These are phyloP conservation scores for Aspergillus nomiae DNA, from an alignment of 2,329 filamentous ascomycete species.

Conservation along the genomic window DNA sequence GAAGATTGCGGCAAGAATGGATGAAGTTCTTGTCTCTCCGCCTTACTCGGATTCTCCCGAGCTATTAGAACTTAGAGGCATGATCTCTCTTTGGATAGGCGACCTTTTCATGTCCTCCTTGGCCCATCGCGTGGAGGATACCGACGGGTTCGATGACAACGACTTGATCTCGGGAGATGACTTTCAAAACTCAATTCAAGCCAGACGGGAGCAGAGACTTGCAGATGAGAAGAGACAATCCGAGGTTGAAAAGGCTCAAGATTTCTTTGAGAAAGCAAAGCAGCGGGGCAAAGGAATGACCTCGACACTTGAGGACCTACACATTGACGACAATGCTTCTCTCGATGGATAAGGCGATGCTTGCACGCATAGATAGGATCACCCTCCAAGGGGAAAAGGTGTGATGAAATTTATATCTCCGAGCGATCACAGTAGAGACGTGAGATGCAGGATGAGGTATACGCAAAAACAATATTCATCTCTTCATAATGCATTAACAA, in stretches of 20 bases:
- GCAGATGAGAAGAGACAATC: constrained; percentile 35
- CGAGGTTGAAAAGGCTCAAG: constrained; percentile 35
- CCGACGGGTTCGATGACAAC: constrained; percentile 16
- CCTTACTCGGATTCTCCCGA: constrained; percentile 70
- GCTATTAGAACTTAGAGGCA: constrained; percentile 70
- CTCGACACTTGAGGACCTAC: constrained; percentile 31
- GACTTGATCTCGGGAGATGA: constrained; percentile 24
- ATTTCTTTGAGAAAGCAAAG: constrained; percentile 38
- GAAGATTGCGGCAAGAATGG: constrained; percentile 68
- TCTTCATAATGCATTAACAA: background rate
- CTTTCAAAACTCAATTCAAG: constrained; percentile 29
- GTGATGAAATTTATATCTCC: background rate
- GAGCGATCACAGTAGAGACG: background rate
- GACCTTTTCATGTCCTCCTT: constrained; percentile 58
- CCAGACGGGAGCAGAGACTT: constrained; percentile 32
- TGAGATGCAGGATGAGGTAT: background rate
- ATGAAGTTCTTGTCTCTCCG: constrained; percentile 67
- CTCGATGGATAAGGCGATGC: background rate
- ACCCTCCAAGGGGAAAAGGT: background rate
- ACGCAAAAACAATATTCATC: background rate
- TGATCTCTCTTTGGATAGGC: constrained; percentile 73
- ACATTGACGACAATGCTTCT: constrained; percentile 26
- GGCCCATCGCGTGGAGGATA: constrained; percentile 19
- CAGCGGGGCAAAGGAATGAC: constrained; percentile 33
- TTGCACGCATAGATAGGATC: background rate